Evolutionary conservation across 1,284 basidiomycete species (phyloP).

Genomic region (Erythrobasidium hasegawianum): DNA sequence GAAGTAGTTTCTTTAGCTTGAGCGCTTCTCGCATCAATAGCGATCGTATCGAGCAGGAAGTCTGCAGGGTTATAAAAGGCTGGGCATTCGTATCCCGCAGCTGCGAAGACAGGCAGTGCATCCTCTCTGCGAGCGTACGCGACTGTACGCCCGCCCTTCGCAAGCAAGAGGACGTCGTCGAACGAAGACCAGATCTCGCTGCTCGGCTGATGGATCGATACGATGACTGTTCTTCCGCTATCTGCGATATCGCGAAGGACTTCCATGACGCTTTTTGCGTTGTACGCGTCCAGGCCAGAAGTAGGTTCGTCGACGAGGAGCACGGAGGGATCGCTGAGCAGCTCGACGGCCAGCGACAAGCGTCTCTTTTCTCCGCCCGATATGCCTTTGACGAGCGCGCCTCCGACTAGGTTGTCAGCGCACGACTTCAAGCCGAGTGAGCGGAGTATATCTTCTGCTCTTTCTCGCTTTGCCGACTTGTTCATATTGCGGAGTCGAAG

Average conservation of each 20-base stretch:
- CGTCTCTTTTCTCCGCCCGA: conserved; percentile 45
- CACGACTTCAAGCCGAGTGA: conserved; percentile 57
- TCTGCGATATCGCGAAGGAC: conserved; percentile 54
- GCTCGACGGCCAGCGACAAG: conserved; percentile 56
- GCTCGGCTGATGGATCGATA: conserved; percentile 57
- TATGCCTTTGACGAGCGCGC: conserved; percentile 52
- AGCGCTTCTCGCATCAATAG: conserved; percentile 19
- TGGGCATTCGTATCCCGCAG: conserved; percentile 44
- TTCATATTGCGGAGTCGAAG: conserved; percentile 54
- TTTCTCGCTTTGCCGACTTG: conserved; percentile 51
- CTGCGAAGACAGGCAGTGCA: conserved; percentile 48
- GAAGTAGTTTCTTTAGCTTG: conserved; percentile 10
- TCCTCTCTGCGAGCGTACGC: conserved; percentile 46
- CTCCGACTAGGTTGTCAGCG: conserved; percentile 57
- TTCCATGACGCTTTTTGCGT: conserved; percentile 52
- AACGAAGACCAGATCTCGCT: conserved; percentile 53
- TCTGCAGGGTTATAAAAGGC: conserved; percentile 34
- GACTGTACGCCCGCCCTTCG: conserved; percentile 54
- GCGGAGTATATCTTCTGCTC: conserved; percentile 54
- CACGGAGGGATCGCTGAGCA: conserved; percentile 54
- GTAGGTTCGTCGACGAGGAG: conserved; percentile 53
- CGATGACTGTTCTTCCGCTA: conserved; percentile 56
- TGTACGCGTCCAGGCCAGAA: conserved; percentile 55
- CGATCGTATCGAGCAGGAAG: conserved; percentile 41
- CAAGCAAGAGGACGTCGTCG: conserved; percentile 55